Evolutionary conservation across 2,329 filamentous ascomycete species (phyloP).

Genomic region (Fusarium phyllophilum): DNA sequence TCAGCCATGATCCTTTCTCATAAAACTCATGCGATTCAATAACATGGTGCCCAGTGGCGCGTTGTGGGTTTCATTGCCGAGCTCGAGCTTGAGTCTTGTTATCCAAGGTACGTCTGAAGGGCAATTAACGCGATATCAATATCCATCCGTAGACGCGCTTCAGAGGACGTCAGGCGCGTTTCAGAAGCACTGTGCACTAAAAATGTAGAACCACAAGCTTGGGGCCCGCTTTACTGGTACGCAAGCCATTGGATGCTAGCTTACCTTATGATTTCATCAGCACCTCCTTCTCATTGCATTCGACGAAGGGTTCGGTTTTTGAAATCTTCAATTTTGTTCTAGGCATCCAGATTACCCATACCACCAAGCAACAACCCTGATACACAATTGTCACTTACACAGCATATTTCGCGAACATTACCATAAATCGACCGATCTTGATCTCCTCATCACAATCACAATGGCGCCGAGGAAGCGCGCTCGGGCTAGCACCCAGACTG

Average conservation of each 20-base stretch:
- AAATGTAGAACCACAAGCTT: constrained; percentile 2
- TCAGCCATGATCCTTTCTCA: constrained; percentile 45
- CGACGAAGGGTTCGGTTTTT: not conserved
- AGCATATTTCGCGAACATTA: not conserved
- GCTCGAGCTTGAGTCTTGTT: not conserved
- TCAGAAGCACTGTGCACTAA: constrained; percentile 20
- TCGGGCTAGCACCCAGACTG: constrained; percentile 63
- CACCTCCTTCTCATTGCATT: not conserved
- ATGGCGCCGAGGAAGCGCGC: constrained; percentile 80
- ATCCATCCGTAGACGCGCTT: constrained; percentile 34
- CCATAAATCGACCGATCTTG: not conserved
- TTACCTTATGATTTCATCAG: constrained; percentile 29
- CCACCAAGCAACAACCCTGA: not conserved
- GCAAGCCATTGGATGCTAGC: not conserved
- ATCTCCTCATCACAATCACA: not conserved
- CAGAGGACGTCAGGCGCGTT: constrained; percentile 16
- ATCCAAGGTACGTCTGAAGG: not conserved
- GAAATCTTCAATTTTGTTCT: constrained; percentile 8
- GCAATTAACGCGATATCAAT: constrained; percentile 27
- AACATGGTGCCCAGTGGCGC: constrained; percentile 15
- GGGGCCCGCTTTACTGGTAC: not conserved
- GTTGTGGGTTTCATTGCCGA: not conserved
- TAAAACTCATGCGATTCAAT: constrained; percentile 3
- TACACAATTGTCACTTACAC: not conserved
- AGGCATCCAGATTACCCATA: not conserved